Conservation (phyloP, 169 alveolate species). For the Eimeria falciformis region DNA sequence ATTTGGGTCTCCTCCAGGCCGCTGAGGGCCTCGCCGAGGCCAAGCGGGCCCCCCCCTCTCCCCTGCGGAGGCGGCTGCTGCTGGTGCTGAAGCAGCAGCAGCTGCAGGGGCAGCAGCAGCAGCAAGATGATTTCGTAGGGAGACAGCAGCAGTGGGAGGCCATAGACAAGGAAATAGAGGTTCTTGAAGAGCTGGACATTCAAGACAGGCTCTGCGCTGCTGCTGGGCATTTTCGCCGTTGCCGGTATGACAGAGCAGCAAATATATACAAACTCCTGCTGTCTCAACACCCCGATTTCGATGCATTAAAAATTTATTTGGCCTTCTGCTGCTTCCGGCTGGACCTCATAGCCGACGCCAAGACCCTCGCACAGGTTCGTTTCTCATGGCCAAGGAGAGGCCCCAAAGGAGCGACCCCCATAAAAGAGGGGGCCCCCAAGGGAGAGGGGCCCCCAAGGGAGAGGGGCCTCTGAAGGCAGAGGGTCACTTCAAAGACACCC, state of each 20-base stretch:
- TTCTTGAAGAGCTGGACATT: not conserved
- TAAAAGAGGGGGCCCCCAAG: not conserved
- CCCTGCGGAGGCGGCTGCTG: not conserved
- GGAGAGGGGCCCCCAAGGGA: not conserved
- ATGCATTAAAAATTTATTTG: not conserved
- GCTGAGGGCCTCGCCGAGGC: not conserved
- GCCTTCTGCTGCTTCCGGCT: slow-evolving; percentile 18
- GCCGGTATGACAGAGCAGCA: not conserved
- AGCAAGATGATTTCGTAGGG: not conserved
- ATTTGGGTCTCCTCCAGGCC: not conserved
- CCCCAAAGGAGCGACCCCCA: not conserved
- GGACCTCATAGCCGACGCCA: not conserved
- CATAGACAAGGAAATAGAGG: slow-evolving; percentile 2
- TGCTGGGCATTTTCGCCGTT: slow-evolving; percentile 3
- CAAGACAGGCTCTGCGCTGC: slow-evolving; percentile 15
- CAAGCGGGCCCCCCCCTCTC: not conserved
- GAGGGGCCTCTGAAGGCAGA: no score
- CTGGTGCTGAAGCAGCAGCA: not conserved
- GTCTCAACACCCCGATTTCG: not conserved
- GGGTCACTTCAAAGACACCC: no score
- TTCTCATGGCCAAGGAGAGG: not conserved
- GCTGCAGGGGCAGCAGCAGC: not conserved
- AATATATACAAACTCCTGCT: not conserved
- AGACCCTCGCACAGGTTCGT: not conserved
- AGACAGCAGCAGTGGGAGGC: not conserved